Evolutionary conservation across 495 filamentous ascomycete species (phyloP), one percentile per base, ranked within the genome.

Genomic region (Penicillium arizonense): DNA sequence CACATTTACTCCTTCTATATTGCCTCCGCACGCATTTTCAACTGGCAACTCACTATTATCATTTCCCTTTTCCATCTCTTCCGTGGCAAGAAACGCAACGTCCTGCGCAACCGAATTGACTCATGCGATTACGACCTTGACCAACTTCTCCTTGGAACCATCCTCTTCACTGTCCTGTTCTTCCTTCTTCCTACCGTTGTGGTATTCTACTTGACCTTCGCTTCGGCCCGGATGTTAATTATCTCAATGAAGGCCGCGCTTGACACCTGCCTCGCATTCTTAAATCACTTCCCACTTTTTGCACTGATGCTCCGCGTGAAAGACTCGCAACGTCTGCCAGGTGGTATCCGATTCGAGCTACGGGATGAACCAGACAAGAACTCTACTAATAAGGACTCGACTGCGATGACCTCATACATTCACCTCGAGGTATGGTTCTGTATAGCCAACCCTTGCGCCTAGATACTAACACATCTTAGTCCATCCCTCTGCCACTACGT

Each of bases 1-100:
- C 94, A 99, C 68, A 96, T 99, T 43, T 96, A 96, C 75, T 93
- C 87, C 35, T 99, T 97, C 71, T 99, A 99, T 69, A 88, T 96
- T 36, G 93, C 94, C 36, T 95, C 90, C 4, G 94, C 94, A 4
- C 85, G 93, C 8, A 97, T 99, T 50, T 99, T 92, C 71, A 90
- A 96, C 71, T 97, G 94, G 93, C 95, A 99, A 63, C 83, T 97
- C 32, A 96, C 86, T 23, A 97, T 97, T 50, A 87, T 99, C 44
- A 86, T 93, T 42, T 97, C 93, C 18, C 85, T 97, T 26, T 99
- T 99, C 72, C 94, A 99, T 72, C 82, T 99, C 2, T 99, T 99
- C 62, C 88, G 91, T 20, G 94, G 94, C 42, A 97, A 97, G 66
- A 99, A 99, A 64, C 86, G 94, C 53, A 99, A 99, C 54, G 90